Evolutionary conservation across 2,329 filamentous ascomycete species (phyloP), one percentile per base, ranked within the genome.

Genomic region (Chaetothyriales sp.): DNA sequence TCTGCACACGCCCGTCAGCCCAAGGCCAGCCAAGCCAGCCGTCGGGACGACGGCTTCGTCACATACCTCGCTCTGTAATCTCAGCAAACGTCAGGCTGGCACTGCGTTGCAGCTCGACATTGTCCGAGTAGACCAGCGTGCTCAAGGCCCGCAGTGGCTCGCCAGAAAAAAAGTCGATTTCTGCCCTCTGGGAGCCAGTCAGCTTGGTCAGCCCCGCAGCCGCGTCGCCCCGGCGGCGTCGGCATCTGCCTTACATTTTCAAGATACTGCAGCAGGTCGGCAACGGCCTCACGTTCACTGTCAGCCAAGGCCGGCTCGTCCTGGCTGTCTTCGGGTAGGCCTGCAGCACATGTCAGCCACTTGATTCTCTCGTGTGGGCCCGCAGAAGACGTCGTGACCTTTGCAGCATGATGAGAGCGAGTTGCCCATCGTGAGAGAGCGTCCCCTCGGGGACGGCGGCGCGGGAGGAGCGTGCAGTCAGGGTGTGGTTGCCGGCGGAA

Each of bases 31-130:
- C 8, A 37, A 10, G 28, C 29, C 29, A 37, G 8, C 10, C 15
- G 33, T n/a, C 25, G 13, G 15, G 18, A 40, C 28, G 40, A 18
- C 45, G 49, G 33, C 45, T n/a, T n/a, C n/a, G n/a, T n/a, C n/a
- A n/a, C 67, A 50, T 61, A 95, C 92, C 90, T 87, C 90, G 75
- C 71, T 98, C 92, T 43, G 92, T 98, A 61, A 98, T 98, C 69
- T 98, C 92, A 55, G 92, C 92, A 76, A 98, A 98, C 2, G 92
- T 98, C 69, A 98, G 79, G 68, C 90, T 97, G 50, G 92, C 92
- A 72, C 92, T 97, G 60, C 92, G 81, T 73, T 98, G 92, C 50
- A 98, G 77, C 68, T 98, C 92, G 67, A 98, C 89, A 72, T 98
- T 98, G 70, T 97, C 89, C 53, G 92, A 98, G 69, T 95, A 98